Evolutionary conservation across 805 yeast genomes (phyloP), one percentile per base, ranked within the genome.

Genomic region (Starmerella sp.): DNA sequence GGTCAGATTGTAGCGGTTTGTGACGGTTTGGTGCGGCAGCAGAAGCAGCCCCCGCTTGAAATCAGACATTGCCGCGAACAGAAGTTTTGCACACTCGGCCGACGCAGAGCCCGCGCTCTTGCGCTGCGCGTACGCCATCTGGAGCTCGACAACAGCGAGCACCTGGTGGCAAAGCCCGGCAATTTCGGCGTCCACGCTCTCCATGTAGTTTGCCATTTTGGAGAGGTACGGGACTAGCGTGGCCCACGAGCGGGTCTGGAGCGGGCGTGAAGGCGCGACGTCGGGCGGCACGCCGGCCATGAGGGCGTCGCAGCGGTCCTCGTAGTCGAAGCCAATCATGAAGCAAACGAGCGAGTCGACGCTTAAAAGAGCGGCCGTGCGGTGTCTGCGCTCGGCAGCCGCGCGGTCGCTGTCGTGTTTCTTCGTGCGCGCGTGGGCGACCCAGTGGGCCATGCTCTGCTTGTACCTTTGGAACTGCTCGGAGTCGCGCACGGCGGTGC

Each of bases 391-490:
- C 4, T 59, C 57, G 11, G 59, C 53, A 44, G 62, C 60, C 11
- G 67, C 67, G 1, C 64, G 55, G 57, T 75, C 77, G 13, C 73
- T 65, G 42, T 68, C 70, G 61, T 72, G 75, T 57, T 74, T 74
- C 55, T 70, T 66, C 7, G 61, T 58, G 7, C 72, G 64, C 1
- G 76, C 75, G 14, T 64, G 57, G 17, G 64, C 64, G 22, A 68
- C 59, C 77, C 78, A 75, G 11, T 63, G 57, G 47, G 61, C 63
- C 65, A 68, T 65, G 52, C 65, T 58, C 17, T 59, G 52, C 49
- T 63, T 37, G n/a, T 39, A 50, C 41, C 42, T 48, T 22, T 36
- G 41, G 13, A 36, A 28, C 6, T 17, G 28, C 14, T 22, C 51
- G 5, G 51, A 36, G 11, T 48, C 51, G 7, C 51, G 42, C 13